Percentiles rank a stretch among this genome's conserved stretches.
phyloP scores from a whole-genome alignment of 2,329 filamentous ascomycete genomes.

The Cadophora gregata region DNA sequence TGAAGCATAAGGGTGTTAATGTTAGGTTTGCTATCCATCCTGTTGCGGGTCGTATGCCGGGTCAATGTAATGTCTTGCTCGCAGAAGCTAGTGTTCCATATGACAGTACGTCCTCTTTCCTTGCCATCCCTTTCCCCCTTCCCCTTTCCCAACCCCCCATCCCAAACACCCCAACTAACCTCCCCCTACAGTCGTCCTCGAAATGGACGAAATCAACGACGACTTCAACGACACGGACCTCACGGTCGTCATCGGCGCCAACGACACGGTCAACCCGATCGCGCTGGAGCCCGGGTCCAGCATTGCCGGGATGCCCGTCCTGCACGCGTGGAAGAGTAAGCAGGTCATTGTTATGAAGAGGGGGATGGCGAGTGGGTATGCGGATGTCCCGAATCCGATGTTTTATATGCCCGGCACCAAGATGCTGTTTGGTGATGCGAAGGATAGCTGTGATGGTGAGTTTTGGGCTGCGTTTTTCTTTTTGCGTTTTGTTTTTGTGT shows the following conservation, averaged over 20 bases:
- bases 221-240: slow-evolving; percentile 87
- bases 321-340: slow-evolving; percentile 94
- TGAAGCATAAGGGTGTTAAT: slow-evolving; percentile 77
- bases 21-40: slow-evolving; percentile 92
- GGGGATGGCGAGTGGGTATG: slow-evolving; percentile 86
- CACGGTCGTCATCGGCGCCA: slow-evolving; percentile 87
- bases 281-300: slow-evolving; percentile 82
- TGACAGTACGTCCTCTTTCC: slow-evolving; percentile 59
- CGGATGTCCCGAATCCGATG: slow-evolving; percentile 92
- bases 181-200: slow-evolving; percentile 66
- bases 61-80: slow-evolving; percentile 89
- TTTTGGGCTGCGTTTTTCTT: no score
- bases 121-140: not conserved
- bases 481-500: not conserved
- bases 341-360: slow-evolving; percentile 94
- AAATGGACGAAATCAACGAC: slow-evolving; percentile 97
- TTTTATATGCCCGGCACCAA: slow-evolving; percentile 89
- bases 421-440: slow-evolving; percentile 93
- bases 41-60: slow-evolving; percentile 90
- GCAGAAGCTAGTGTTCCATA: slow-evolving; percentile 89
- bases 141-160: not conserved
- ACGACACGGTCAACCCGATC: slow-evolving; percentile 92
- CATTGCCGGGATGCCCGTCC: slow-evolving; percentile 90
- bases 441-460: slow-evolving; percentile 74
- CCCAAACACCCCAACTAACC: not conserved